Evolutionary conservation across 2,329 filamentous ascomycete genomes (phyloP).

Genomic region (Bertia moriformis): DNA sequence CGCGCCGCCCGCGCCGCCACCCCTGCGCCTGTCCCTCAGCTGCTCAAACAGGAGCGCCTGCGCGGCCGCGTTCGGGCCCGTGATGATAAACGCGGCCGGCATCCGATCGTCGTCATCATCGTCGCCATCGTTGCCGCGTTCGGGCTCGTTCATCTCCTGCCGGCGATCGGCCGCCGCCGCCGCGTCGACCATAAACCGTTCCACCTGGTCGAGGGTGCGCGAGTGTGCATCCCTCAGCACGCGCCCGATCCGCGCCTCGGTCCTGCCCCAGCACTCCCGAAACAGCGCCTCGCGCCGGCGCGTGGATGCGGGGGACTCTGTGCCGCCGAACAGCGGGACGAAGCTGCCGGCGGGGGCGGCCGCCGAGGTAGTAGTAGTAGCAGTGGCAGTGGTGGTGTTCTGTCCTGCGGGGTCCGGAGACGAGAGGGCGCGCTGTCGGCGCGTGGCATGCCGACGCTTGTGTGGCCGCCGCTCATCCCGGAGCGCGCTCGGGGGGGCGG

Average conservation of each 20-base stretch:
- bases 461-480: too few relatives aligned
- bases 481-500: too few relatives aligned
- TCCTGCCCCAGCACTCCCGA: slow-evolving; percentile 9
- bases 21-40: slow-evolving; percentile 39
- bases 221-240: slow-evolving; percentile 46
- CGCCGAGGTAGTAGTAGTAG: too few relatives aligned
- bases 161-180: slow-evolving; percentile 11
- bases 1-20: slow-evolving; percentile 16
- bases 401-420: too few relatives aligned
- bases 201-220: slow-evolving; percentile 42
- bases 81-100: slow-evolving; percentile 59
- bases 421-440: too few relatives aligned
- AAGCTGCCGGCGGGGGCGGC: background rate
- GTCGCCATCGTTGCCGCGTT: too few relatives aligned
- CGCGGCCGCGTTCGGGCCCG: slow-evolving; percentile 65
- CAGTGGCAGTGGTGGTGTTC: too few relatives aligned
- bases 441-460: too few relatives aligned
- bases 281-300: slow-evolving; percentile 8
- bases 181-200: slow-evolving; percentile 33
- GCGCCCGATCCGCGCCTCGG: slow-evolving; percentile 17
- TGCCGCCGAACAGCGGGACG: background rate
- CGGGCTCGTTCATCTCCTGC: background rate
- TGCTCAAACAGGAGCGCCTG: slow-evolving; percentile 63
- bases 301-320: slow-evolving; percentile 5
- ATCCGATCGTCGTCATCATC: slow-evolving; percentile 27